These are phyloP conservation scores for Sphaerulina vaccinii DNA, from an alignment of 2,329 filamentous ascomycete species.

Conservation along the genomic window DNA sequence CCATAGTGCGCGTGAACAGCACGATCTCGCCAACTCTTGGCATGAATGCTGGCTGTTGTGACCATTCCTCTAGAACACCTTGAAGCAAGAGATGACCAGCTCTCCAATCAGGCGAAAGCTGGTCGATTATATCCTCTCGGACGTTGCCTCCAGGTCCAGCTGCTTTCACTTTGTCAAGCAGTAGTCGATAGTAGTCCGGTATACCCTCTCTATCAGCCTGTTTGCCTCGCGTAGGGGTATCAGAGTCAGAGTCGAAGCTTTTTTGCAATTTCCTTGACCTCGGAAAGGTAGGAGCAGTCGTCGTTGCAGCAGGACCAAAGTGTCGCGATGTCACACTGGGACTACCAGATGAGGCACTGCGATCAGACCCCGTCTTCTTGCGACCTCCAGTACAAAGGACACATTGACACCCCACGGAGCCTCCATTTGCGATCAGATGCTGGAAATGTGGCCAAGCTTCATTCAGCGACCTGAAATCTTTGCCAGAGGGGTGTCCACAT, in stretches of 20 bases:
- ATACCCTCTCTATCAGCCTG: slow-evolving; percentile 53
- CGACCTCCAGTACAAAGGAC: slow-evolving; percentile 44
- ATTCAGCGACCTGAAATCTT: slow-evolving; percentile 53
- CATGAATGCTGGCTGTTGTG: slow-evolving; percentile 50
- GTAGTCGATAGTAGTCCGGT: slow-evolving; percentile 53
- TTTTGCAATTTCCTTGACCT: slow-evolving; percentile 10
- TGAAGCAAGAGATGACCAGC: slow-evolving; percentile 48
- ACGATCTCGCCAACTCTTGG: slow-evolving; percentile 59
- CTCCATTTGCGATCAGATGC: slow-evolving; percentile 52
- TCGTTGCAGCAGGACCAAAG: slow-evolving; percentile 5
- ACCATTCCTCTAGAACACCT: slow-evolving; percentile 43
- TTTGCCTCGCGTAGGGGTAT: slow-evolving; percentile 18
- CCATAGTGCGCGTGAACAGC: slow-evolving; percentile 48
- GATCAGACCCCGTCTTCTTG: slow-evolving; percentile 13
- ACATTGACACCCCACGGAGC: slow-evolving; percentile 50
- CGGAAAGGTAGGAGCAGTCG: neutral
- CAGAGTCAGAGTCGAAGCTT: slow-evolving; percentile 14
- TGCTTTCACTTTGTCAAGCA: slow-evolving; percentile 50
- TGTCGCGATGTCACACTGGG: slow-evolving; percentile 13
- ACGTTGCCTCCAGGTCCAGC: slow-evolving; percentile 36
- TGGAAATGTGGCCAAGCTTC: slow-evolving; percentile 59
- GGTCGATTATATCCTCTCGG: slow-evolving; percentile 50
- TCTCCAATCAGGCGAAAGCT: slow-evolving; percentile 57
- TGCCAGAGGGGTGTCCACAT: slow-evolving; percentile 55
- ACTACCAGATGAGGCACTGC: slow-evolving; percentile 21